A percentile compares a stretch with the other conserved stretches of the same genome.
Evolutionary conservation across 2,329 filamentous ascomycete species (phyloP).

Genomic region (Trichoderma aggressivum): DNA sequence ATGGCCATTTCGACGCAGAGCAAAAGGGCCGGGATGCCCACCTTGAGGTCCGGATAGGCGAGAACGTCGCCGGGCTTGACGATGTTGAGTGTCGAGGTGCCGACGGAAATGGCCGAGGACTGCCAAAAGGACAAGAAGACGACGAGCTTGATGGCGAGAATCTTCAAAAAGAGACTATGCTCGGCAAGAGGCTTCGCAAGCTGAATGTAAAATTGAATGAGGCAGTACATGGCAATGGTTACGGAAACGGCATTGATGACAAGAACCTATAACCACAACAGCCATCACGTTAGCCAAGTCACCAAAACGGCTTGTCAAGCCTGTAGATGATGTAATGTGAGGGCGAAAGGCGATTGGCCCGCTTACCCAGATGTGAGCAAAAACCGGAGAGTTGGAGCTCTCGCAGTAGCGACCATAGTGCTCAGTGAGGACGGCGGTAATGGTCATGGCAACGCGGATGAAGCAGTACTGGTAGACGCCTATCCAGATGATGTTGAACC

Average conservation of each 20-base stretch:
- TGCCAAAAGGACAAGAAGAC: constrained; percentile 95
- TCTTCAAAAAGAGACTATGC: constrained; percentile 73
- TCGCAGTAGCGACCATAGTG: constrained; percentile 71
- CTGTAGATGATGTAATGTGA: background rate
- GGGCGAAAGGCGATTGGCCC: background rate
- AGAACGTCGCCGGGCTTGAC: constrained; percentile 58
- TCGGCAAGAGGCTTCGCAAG: constrained; percentile 64
- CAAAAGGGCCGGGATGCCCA: constrained; percentile 74
- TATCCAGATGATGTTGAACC: constrained; percentile 86
- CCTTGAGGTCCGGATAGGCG: constrained; percentile 71
- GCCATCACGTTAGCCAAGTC: background rate
- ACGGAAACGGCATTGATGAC: constrained; percentile 69
- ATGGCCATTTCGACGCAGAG: constrained; percentile 83
- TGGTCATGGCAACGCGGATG: constrained; percentile 73
- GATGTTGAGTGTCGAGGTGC: constrained; percentile 58
- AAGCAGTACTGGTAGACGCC: constrained; percentile 85
- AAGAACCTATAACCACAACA: constrained; percentile 46
- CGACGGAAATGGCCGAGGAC: constrained; percentile 49
- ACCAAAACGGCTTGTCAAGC: background rate
- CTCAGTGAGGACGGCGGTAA: constrained; percentile 72
- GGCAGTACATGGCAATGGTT: constrained; percentile 80
- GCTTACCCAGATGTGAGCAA: constrained; percentile 78
- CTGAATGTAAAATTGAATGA: constrained; percentile 85
- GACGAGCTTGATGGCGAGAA: constrained; percentile 83
- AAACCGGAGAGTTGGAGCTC: constrained; percentile 70